Conservation (phyloP, 2,329 filamentous ascomycete genomes). For the Ophiostoma himal-ulmi region DNA sequence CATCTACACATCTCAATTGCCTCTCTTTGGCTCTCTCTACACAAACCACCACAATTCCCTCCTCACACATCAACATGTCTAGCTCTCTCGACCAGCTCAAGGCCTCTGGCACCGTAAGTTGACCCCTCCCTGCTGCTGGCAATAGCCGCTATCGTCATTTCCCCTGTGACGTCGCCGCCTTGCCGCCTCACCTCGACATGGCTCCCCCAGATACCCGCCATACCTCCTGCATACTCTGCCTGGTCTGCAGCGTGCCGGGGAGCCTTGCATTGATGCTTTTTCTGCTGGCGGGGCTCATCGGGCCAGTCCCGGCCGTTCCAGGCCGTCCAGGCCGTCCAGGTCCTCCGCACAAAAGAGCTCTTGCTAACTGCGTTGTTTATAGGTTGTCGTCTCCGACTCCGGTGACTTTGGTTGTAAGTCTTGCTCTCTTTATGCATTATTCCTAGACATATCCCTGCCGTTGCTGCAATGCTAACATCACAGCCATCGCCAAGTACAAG, state of each 20-base stretch:
- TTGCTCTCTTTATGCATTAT: neutral
- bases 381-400: conserved; percentile 96
- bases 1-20: neutral
- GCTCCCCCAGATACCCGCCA: neutral
- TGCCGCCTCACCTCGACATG: neutral
- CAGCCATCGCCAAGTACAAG: conserved; percentile 98
- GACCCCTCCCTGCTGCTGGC: neutral
- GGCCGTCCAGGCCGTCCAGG: neutral
- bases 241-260: neutral
- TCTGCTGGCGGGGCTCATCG: neutral
- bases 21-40: neutral
- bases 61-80: conserved; percentile 54
- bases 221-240: too few relatives aligned
- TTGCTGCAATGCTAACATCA: neutral
- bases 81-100: conserved; percentile 95
- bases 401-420: conserved; percentile 77
- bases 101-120: conserved; percentile 86
- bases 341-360: neutral
- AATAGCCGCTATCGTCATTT: conserved; percentile 10
- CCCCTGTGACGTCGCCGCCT: conserved; percentile 6
- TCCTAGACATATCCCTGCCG: neutral
- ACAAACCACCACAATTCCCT: conserved; percentile 20
- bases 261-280: neutral
- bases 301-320: neutral
- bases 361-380: conserved; percentile 28